Conservation (phyloP, 2,329 filamentous ascomycete species). For the Fusarium ambrosium region DNA sequence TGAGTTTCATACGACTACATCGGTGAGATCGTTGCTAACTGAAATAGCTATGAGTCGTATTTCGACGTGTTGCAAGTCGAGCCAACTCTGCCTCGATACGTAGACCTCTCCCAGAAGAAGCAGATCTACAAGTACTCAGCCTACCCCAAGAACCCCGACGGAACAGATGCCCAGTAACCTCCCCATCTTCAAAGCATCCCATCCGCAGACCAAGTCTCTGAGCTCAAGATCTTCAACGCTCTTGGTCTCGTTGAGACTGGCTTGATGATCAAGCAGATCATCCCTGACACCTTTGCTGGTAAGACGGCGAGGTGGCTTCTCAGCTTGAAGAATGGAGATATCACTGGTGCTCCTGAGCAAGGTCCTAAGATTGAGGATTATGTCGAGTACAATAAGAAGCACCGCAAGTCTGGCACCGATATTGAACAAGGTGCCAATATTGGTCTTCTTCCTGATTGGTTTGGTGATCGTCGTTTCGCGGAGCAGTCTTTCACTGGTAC, state of each 20-base stretch:
- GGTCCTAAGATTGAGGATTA: slow-evolving; percentile 50
- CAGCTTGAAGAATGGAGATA: slow-evolving; percentile 40
- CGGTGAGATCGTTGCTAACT: neutral
- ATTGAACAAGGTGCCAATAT: slow-evolving; percentile 52
- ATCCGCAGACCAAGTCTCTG: slow-evolving; percentile 38
- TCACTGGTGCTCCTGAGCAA: slow-evolving; percentile 47
- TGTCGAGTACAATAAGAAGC: slow-evolving; percentile 51
- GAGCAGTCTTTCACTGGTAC: slow-evolving; percentile 60
- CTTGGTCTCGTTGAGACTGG: slow-evolving; percentile 49
- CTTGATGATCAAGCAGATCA: slow-evolving; percentile 50
- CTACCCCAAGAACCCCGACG: slow-evolving; percentile 45
- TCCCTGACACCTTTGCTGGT: slow-evolving; percentile 49
- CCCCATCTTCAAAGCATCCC: slow-evolving; percentile 51
- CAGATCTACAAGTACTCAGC: slow-evolving; percentile 48
- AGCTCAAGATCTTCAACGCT: slow-evolving; percentile 50
- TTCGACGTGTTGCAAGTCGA: slow-evolving; percentile 53
- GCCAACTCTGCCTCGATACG: slow-evolving; percentile 50
- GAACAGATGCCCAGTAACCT: slow-evolving; percentile 47
- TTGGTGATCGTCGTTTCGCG: slow-evolving; percentile 58
- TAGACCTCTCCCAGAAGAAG: slow-evolving; percentile 48
- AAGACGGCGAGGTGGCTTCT: slow-evolving; percentile 50
- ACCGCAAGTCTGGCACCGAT: slow-evolving; percentile 53
- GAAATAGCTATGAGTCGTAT: slow-evolving; percentile 49
- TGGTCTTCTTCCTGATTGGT: slow-evolving; percentile 57
- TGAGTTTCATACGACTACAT: slow-evolving; percentile 18